Evolutionary conservation across 139 green algal species (phyloP), one percentile per base, ranked within the genome.

Genomic region (Volvox africanus): DNA sequence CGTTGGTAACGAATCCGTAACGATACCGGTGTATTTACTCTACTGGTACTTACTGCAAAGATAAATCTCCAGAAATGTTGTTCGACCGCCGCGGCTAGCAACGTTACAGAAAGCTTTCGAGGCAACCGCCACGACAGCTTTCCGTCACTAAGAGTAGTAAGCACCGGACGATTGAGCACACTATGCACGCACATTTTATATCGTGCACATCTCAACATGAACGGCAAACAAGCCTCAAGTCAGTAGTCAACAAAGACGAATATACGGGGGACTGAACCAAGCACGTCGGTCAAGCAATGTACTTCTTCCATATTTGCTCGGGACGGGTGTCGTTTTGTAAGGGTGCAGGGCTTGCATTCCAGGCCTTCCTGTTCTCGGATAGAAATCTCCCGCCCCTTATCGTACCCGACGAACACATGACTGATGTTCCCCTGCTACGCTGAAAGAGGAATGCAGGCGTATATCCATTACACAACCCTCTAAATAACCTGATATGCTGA

Each of bases 171-270:
- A 13, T 55, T 55, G 2, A 20, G 30, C 1, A 19, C 78, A 19
- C 78, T n/a, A 84, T 35, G 2, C 50, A 30, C 13, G n/a, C 13
- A 32, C 78, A 84, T 33, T 35, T 24, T 61, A 44, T 44, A 28
- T 86, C 80, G 24, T 86, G 50, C 28, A 44, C 19, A 30, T 86
- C 80, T 1, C 80, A 44, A n/a, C 80, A 86, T n/a, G 80, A n/a
- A 6, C 80, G 26, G 50, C 50, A 67, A 18, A 71, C 80, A 20
- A 86, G 80, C 28, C 80, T 50, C 80, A 86, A 11, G 18, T 18
- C 21, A 1, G 32, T 61, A 36, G 65, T 73, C 65, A 30, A 73
- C 65, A 12, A 28, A 73, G 21, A 30, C 9, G 65, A 73, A 73
- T 28, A 73, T 5, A 30, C 16, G 65, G 2, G 65, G 65, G 11